Evolutionary conservation across 2,329 filamentous ascomycete species (phyloP).

Genomic region (Aureobasidium sp.): DNA sequence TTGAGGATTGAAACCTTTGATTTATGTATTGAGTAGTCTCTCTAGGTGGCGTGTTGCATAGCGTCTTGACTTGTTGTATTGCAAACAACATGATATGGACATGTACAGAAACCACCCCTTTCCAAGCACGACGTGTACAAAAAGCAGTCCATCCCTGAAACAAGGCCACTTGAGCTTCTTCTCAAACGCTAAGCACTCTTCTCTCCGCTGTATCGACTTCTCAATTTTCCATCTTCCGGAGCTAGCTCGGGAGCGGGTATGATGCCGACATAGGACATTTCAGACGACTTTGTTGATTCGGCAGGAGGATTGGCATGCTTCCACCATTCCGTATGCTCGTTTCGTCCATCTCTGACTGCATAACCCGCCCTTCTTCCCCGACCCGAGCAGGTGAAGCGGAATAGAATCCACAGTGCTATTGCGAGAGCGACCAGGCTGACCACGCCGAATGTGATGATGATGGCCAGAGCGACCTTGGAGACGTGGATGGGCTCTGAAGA

Average conservation of each 20-base stretch:
- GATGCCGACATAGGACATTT: background rate
- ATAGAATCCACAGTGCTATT: slow-evolving; percentile 11
- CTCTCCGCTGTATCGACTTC: background rate
- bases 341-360: slow-evolving; percentile 4
- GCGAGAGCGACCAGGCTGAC: slow-evolving; percentile 9
- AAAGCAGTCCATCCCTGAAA: background rate
- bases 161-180: background rate
- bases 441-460: slow-evolving; percentile 12
- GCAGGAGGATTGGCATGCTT: slow-evolving; percentile 10
- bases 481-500: slow-evolving; percentile 6
- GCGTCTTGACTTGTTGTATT: background rate
- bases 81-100: background rate
- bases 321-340: slow-evolving; percentile 12
- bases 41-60: background rate
- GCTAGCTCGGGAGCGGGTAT: background rate
- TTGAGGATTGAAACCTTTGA: slow-evolving; percentile 25
- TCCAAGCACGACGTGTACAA: background rate
- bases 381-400: slow-evolving; percentile 13
- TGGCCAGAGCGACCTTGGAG: slow-evolving; percentile 10
- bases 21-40: background rate
- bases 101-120: background rate
- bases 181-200: background rate
- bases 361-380: slow-evolving; percentile 7
- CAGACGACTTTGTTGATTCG: background rate
- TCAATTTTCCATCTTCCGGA: background rate